Base-by-base conservation (phyloP, 2,329 filamentous ascomycete species). In the Trichoderma sp. region DNA sequence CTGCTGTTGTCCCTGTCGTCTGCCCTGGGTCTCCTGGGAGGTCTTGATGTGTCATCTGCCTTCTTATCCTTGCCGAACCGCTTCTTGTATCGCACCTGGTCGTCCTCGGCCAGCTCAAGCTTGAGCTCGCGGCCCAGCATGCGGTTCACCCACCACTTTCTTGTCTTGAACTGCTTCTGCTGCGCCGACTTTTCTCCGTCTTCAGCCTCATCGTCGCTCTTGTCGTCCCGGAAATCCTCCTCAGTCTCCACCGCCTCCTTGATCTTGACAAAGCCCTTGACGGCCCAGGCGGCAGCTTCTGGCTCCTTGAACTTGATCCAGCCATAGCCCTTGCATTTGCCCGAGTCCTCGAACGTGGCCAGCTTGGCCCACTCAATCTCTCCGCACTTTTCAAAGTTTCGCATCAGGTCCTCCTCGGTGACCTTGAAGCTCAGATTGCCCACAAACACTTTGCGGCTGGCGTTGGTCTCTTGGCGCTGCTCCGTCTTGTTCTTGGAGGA, bases 261-360 rank as follows among this genome's bases (percentile, higher is more conserved):
- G 77, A 94, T 87, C 82, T 90, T 89, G 73, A 94, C 87, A 77
- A 92, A 98, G 1, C 95, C 95, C 79, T 90, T 91, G 74, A 97
- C 94, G 0, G 83, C 83, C 80, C 82, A 82, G 64, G 91, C 88
- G 0, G 94, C 94, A 0, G 92, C 88, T 71, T 93, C 90, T 12
- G 95, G 79, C 65, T 94, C 90, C 79, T 91, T 91, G 82, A 98
- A 99, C 73, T 93, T 93, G 73, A 99, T 90, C 95, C 96, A 99
- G 6, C 92, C 96, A 82, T 92, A 99, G 20, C 96, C 97, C 84
- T 98, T 98, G 85, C 96, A 99, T 84, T 98, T 99, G 57, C 96
- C 96, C 23, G 92, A 92, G 81, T 99, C 97, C 81, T 98, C 93
- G 79, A 99, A 99, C 0, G 95, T 97, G 3, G 96, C 96, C 75